phyloP scores from a whole-genome alignment of 305 asterid species.

The Rubia tinctorum region DNA sequence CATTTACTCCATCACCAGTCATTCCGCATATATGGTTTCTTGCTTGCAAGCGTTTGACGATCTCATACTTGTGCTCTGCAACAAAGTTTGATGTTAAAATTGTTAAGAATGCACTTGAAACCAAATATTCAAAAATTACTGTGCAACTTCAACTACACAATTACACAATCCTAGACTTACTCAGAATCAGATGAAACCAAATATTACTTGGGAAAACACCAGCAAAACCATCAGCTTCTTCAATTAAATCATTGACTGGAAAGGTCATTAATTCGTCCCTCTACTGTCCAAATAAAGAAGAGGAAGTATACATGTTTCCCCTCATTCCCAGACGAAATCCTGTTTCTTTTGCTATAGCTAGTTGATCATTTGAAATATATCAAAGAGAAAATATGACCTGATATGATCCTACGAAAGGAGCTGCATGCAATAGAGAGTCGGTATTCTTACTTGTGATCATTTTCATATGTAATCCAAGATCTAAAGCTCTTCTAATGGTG shows the following conservation, averaged over 20 bases:
- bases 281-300: conserved; percentile 56
- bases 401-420: neutral
- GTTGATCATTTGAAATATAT: conserved; percentile 64
- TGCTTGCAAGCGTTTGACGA: conserved; percentile 80
- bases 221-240: conserved; percentile 86
- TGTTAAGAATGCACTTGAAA: neutral
- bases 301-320: conserved; percentile 77
- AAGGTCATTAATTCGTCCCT: conserved; percentile 61
- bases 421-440: neutral
- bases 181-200: neutral
- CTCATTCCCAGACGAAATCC: conserved; percentile 88
- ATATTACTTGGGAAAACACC: conserved; percentile 74
- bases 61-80: conserved; percentile 82
- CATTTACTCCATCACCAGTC: conserved; percentile 85
- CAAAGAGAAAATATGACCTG: neutral
- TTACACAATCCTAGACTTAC: neutral
- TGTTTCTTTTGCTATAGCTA: conserved; percentile 79
- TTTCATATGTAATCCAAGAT: conserved; percentile 77
- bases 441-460: conserved; percentile 73
- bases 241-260: conserved; percentile 71
- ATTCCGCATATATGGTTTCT: conserved; percentile 83
- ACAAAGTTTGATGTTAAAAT: neutral
- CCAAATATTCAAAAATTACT: neutral
- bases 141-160: neutral
- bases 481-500: conserved; percentile 73